Conservation (phyloP, 306 rosid species). For the Cucumis sativus region DNA sequence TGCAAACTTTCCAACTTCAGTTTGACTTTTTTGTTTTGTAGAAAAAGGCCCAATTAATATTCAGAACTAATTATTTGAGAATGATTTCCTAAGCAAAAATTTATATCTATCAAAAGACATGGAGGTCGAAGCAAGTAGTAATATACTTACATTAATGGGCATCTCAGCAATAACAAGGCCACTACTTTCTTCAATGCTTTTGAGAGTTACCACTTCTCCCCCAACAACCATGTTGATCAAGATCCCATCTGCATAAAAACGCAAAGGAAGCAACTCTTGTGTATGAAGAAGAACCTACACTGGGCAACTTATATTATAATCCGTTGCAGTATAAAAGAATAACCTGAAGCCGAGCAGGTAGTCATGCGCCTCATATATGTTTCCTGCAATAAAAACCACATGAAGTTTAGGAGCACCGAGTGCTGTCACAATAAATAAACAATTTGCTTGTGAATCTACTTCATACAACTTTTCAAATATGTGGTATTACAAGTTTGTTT, state of each 20-base stretch:
- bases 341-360: conserved; percentile 78
- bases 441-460: not conserved
- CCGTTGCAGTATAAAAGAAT: conserved; percentile 21
- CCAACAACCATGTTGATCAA: conserved; percentile 92
- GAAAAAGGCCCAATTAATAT: not conserved
- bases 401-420: not conserved
- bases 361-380: conserved; percentile 64
- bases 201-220: conserved; percentile 77
- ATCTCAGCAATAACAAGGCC: conserved; percentile 70
- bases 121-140: not conserved
- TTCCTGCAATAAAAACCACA: conserved; percentile 37
- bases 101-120: not conserved
- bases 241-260: conserved; percentile 57
- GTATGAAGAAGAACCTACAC: conserved; percentile 9
- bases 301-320: conserved; percentile 8
- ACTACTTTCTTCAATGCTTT: conserved; percentile 70
- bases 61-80: not conserved
- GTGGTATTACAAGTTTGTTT: not conserved
- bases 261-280: conserved; percentile 13
- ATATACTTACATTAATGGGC: conserved; percentile 66
- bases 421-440: not conserved
- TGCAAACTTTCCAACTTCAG: conserved; percentile 28
- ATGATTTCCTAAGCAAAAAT: not conserved
- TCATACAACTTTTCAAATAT: not conserved
- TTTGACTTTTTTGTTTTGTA: not conserved